Percentiles rank a stretch among this genome's conserved stretches.
phyloP scores from a whole-genome alignment of 2,329 filamentous ascomycete species.

The Xylaria hypoxylon region DNA sequence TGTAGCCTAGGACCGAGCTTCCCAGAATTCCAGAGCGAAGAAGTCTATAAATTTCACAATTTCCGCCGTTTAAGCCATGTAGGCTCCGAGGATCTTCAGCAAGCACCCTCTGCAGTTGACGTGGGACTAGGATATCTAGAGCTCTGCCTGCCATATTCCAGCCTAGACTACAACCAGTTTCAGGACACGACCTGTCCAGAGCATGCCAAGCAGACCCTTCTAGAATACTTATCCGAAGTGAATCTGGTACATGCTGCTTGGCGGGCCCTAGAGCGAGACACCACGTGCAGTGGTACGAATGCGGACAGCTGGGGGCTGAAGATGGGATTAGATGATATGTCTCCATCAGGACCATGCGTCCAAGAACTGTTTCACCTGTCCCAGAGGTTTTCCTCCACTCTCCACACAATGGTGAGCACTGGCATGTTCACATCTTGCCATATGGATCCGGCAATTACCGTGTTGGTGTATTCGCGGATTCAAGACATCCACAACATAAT shows the following conservation, averaged over 20 bases:
- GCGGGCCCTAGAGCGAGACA: slow-evolving; percentile 21
- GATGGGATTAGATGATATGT: neutral
- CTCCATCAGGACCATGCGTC: slow-evolving; percentile 2
- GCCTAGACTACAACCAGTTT: slow-evolving; percentile 23
- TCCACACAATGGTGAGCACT: neutral
- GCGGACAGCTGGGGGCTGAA: neutral
- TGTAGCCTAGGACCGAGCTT: neutral
- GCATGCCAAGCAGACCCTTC: slow-evolving; percentile 13
- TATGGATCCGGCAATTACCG: neutral
- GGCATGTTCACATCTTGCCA: neutral
- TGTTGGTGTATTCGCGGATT: slow-evolving; percentile 15
- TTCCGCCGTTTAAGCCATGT: neutral
- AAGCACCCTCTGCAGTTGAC: neutral
- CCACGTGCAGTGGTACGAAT: slow-evolving; percentile 31
- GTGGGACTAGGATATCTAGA: slow-evolving; percentile 12
- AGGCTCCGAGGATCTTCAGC: neutral
- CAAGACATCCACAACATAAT: slow-evolving; percentile 12
- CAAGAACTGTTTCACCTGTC: slow-evolving; percentile 24
- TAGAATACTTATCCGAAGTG: slow-evolving; percentile 19
- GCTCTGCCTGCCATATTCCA: slow-evolving; percentile 2
- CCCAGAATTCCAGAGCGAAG: neutral
- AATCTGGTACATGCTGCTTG: slow-evolving; percentile 23
- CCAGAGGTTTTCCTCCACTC: slow-evolving; percentile 2
- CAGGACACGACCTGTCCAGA: slow-evolving; percentile 8
- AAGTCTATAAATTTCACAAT: neutral